Evolutionary conservation across 164 flowering plant species (phyloP).

Genomic region (Piper betle): DNA sequence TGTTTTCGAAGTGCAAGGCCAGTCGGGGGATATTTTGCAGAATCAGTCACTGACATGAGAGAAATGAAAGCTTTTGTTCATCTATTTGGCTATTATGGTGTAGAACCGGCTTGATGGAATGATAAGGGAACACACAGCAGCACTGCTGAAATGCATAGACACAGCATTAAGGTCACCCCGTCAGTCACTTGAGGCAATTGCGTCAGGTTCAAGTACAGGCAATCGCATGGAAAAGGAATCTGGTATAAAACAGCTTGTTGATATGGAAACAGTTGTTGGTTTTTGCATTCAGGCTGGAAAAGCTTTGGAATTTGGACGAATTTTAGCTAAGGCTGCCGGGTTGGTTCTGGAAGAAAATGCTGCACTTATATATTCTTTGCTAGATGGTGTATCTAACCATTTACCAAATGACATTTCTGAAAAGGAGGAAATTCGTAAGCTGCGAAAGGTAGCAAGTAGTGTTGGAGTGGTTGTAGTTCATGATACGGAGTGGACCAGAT

Average conservation of each 20-base stretch:
- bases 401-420: conserved; percentile 79
- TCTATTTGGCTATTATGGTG: conserved; percentile 94
- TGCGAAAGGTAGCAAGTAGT: conserved; percentile 63
- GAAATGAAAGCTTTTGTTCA: conserved; percentile 80
- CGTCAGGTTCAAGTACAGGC: conserved; percentile 66
- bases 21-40: conserved; percentile 93
- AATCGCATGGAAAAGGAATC: conserved; percentile 66
- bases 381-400: conserved; percentile 51
- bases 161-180: conserved; percentile 77
- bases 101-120: conserved; percentile 70
- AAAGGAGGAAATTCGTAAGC: conserved; percentile 62
- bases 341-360: conserved; percentile 78
- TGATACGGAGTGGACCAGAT: conserved; percentile 85
- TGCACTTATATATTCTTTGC: conserved; percentile 64
- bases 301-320: conserved; percentile 69
- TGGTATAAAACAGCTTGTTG: conserved; percentile 65
- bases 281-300: conserved; percentile 94
- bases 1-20: conserved; percentile 90
- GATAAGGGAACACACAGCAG: conserved; percentile 92
- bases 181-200: conserved; percentile 73
- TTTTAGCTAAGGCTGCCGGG: conserved; percentile 81
- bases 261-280: conserved; percentile 79
- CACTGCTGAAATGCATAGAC: conserved; percentile 86
- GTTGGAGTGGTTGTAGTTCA: conserved; percentile 50
- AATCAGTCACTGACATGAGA: conserved; percentile 71